A percentile compares a stretch with the other conserved stretches of the same genome.
phyloP scores from a whole-genome alignment of 768 basidiomycete species.

The Mycena filopes region DNA sequence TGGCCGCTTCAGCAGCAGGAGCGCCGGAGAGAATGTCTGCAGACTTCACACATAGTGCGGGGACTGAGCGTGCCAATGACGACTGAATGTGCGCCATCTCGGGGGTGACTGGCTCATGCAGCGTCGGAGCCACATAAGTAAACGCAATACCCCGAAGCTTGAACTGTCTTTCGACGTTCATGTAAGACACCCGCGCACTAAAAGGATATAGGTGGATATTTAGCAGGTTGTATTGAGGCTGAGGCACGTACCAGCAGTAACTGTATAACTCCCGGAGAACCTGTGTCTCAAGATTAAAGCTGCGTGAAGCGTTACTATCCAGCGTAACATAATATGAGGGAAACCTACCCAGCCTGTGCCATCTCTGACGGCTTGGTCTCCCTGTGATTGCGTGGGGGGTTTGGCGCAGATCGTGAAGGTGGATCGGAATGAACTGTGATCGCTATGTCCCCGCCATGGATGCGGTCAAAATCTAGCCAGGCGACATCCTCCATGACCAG shows the following conservation, averaged over 20 bases:
- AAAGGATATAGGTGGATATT: background rate
- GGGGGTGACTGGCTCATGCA: constrained; percentile 49
- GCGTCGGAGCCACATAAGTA: constrained; percentile 74
- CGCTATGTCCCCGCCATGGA: constrained; percentile 58
- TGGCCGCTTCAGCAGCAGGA: constrained; percentile 90
- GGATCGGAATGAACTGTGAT: constrained; percentile 33
- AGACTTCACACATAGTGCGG: constrained; percentile 85
- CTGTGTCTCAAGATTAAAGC: constrained; percentile 78
- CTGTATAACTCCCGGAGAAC: constrained; percentile 83
- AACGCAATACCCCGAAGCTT: constrained; percentile 84
- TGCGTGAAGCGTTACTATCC: constrained; percentile 37
- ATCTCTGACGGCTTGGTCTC: constrained; percentile 41
- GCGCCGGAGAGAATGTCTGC: constrained; percentile 83
- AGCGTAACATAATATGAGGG: background rate
- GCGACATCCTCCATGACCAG: constrained; percentile 83
- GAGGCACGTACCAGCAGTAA: constrained; percentile 78
- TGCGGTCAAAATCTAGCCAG: constrained; percentile 79
- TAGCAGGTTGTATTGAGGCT: too few species aligned
- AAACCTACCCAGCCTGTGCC: constrained; percentile 37
- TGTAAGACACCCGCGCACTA: constrained; percentile 92
- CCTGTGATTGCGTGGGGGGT: constrained; percentile 29
- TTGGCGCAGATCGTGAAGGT: constrained; percentile 16
- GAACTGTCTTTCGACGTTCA: constrained; percentile 88
- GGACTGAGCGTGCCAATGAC: constrained; percentile 80
- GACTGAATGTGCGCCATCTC: constrained; percentile 72